Conservation (phyloP, 1,284 basidiomycete species). For the Leccinum solheimii region DNA sequence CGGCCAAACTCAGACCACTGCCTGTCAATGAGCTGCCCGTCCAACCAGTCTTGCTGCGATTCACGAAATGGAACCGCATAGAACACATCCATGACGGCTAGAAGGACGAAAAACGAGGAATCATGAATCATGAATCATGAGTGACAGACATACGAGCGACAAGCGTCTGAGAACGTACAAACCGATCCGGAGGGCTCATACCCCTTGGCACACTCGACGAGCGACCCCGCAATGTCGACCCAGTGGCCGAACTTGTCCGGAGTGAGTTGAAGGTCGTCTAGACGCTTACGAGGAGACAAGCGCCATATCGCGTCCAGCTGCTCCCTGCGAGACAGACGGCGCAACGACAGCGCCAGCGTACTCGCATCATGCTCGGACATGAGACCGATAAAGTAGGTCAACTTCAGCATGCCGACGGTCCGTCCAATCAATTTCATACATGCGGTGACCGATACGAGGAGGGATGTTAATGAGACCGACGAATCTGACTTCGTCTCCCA, state of each 20-base stretch:
- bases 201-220: slow-evolving; percentile 31
- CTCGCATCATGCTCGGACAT: slow-evolving; percentile 20
- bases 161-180: slow-evolving; percentile 16
- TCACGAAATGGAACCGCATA: slow-evolving; percentile 27
- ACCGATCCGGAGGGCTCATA: slow-evolving; percentile 25
- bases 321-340: slow-evolving; percentile 18
- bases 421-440: slow-evolving; percentile 42
- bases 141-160: not conserved
- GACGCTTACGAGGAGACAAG: slow-evolving; percentile 23
- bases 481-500: slow-evolving; percentile 39
- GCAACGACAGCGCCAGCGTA: slow-evolving; percentile 9
- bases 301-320: slow-evolving; percentile 25
- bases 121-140: not conserved
- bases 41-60: slow-evolving; percentile 24
- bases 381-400: slow-evolving; percentile 29
- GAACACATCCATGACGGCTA: slow-evolving; percentile 24
- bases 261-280: slow-evolving; percentile 28
- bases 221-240: slow-evolving; percentile 27
- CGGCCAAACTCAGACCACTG: not conserved
- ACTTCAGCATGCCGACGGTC: slow-evolving; percentile 38
- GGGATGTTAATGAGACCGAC: slow-evolving; percentile 43
- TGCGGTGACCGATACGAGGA: slow-evolving; percentile 40
- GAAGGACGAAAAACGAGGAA: not conserved
- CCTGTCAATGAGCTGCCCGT: not conserved
- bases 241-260: slow-evolving; percentile 28